Evolutionary conservation across 2,329 filamentous ascomycete genomes (phyloP).

Genomic region (Stemphylium vesicarium): DNA sequence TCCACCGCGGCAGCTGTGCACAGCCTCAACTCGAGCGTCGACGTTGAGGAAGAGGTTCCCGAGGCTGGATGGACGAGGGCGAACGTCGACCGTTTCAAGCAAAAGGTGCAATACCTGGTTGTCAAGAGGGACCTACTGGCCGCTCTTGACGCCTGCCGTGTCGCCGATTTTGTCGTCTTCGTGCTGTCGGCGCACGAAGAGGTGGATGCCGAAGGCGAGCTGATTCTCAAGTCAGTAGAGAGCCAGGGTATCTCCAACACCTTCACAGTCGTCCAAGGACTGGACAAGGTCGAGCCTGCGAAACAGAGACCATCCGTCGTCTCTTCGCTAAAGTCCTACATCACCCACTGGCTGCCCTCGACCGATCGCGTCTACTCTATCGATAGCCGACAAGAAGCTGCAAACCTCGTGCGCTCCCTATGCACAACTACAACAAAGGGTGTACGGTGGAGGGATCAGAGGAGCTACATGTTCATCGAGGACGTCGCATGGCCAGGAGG

Average conservation of each 20-base stretch:
- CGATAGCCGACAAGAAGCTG: conserved; percentile 86
- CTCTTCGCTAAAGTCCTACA: conserved; percentile 86
- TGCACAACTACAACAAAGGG: conserved; percentile 94
- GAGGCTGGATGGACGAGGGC: conserved; percentile 67
- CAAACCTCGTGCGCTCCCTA: conserved; percentile 86
- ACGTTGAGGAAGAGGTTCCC: conserved; percentile 71
- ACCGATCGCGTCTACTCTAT: conserved; percentile 90
- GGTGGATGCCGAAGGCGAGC: conserved; percentile 82
- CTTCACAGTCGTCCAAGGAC: conserved; percentile 80
- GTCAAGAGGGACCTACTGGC: conserved; percentile 74
- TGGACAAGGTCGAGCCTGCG: conserved; percentile 77
- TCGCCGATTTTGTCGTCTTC: conserved; percentile 90
- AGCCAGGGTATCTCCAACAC: conserved; percentile 93
- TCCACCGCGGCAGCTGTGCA: conserved; percentile 71
- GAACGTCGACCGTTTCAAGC: conserved; percentile 88
- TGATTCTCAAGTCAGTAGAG: conserved; percentile 85
- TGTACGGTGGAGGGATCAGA: conserved; percentile 91
- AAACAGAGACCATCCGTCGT: conserved; percentile 80
- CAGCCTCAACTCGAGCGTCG: conserved; percentile 77
- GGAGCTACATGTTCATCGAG: conserved; percentile 94
- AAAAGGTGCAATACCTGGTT: conserved; percentile 86
- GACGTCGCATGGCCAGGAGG: conserved; percentile 72
- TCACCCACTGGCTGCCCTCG: conserved; percentile 91
- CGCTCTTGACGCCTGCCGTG: conserved; percentile 82
- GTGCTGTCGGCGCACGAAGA: conserved; percentile 82